Percentiles rank a stretch among this genome's conserved stretches.
Conservation (phyloP, 306 rosid species). For the Morella rubra region DNA sequence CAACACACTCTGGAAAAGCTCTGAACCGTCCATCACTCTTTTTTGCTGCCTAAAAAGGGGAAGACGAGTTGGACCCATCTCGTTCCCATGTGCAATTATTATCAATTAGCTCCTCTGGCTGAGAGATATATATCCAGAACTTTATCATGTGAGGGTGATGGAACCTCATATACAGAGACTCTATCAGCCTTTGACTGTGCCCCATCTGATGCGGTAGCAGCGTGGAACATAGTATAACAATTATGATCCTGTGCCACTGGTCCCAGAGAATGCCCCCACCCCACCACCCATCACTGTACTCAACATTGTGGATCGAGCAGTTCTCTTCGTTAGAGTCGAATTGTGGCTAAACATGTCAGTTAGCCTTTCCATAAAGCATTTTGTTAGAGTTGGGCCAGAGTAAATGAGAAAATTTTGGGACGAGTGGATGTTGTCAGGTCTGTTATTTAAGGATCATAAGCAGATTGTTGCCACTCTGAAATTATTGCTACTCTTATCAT, state of each 20-base stretch:
- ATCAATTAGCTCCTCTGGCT: neutral
- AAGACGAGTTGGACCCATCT: neutral
- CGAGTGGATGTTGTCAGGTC: no score
- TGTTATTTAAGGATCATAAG: no score
- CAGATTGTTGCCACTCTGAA: no score
- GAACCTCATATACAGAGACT: no score
- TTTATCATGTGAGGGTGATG: no score
- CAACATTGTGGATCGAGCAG: neutral
- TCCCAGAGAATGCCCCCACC: neutral
- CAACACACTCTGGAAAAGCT: neutral
- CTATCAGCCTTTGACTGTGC: neutral
- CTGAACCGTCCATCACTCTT: neutral
- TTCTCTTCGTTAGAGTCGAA: no score
- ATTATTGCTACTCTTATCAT: no score
- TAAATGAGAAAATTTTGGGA: no score
- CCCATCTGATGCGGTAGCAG: neutral
- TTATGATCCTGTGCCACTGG: neutral
- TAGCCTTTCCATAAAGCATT: no score
- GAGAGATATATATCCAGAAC: no score
- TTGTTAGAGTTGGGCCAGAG: no score
- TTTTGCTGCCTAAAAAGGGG: neutral
- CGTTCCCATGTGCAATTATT: neutral
- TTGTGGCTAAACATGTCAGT: no score
- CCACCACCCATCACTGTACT: neutral
- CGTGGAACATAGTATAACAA: neutral